Percentiles rank a stretch among this genome's conserved stretches.
Evolutionary conservation across 164 flowering plant species (phyloP).

Genomic region (Nelumbo lutea): DNA sequence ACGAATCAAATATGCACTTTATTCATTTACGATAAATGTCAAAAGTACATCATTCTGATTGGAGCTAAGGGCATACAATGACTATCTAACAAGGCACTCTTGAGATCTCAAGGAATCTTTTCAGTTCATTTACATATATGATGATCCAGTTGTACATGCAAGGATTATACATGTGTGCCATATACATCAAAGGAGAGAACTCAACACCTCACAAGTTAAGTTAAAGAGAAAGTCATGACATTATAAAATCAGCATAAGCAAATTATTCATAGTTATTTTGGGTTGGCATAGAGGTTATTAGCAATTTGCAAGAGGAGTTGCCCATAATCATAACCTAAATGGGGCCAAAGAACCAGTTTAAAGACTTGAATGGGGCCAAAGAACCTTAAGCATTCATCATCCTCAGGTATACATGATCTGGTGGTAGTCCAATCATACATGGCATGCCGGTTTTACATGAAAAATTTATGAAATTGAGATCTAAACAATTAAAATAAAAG

Average conservation of each 20-base stretch:
- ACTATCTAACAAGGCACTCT: constrained; percentile 51
- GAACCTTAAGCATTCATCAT: constrained; percentile 88
- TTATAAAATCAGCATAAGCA: no score
- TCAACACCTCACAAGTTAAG: background rate
- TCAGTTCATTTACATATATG: constrained; percentile 60
- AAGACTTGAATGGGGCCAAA: background rate
- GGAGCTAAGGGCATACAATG: no score
- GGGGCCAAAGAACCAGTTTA: background rate
- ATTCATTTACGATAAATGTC: no score
- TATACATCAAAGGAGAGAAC: background rate
- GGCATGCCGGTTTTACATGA: constrained; percentile 54
- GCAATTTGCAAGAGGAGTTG: no score
- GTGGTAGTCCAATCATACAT: constrained; percentile 91
- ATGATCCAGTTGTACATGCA: constrained; percentile 64
- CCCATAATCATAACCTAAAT: background rate
- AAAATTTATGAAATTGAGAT: constrained; percentile 5
- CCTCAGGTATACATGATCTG: constrained; percentile 78
- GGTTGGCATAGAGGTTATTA: background rate
- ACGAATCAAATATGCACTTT: no score
- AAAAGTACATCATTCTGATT: no score
- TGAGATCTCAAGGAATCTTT: constrained; percentile 70
- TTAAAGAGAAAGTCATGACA: background rate
- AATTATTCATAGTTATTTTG: background rate
- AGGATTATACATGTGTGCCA: background rate
- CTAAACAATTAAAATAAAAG: background rate